Base-by-base conservation (phyloP, 2,329 filamentous ascomycete genomes). In the Celoporthe dispersa region DNA sequence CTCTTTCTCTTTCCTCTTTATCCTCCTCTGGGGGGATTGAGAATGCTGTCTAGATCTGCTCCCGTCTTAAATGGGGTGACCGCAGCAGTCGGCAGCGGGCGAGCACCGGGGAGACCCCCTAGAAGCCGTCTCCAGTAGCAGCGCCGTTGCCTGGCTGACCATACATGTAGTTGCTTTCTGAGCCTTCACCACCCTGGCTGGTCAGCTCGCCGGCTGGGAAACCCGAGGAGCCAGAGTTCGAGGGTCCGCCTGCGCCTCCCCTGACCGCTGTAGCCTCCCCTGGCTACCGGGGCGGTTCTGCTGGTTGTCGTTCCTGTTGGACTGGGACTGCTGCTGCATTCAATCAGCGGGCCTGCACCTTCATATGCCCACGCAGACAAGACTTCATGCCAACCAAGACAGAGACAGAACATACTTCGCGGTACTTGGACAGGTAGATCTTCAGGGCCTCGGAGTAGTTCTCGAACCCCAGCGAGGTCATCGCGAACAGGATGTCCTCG, bases 371-470 rank as follows among this genome's bases (percentile, higher is more conserved):
- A 22, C 12, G 33, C 41, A 41, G 67, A 6, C 12, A 51, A 66
- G 53, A 64, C 60, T 67, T 35, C 65, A 71, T 64, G 66, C 64
- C 68, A 39, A 16, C 37, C 41, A 44, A 66, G 41, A 44, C 3
- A 22, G 16, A 44, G 16, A 41, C 14, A 68, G n/a, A 63, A 76
- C 92, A 89, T 87, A 98, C 96, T 88, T 99, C 96, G 81, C 96
- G 91, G 82, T 98, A 99, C 80, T 98, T 96, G 71, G 94, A 94
- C 57, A 99, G 87, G 80, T 99, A 99, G 75, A 99, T 98, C 83
- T 99, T 99, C 70, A 99, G 86, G 1, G 96, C 96, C 81, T 99
- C 96, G 35, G 95, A 92, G 80, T 99, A 99, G 83, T 99, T 99
- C 82, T 99, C 96, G 81, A 99, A 99, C 0, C 96, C 96, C 48